Conservation (phyloP, 2,329 filamentous ascomycete species). For the Elsinoe arachidis region DNA sequence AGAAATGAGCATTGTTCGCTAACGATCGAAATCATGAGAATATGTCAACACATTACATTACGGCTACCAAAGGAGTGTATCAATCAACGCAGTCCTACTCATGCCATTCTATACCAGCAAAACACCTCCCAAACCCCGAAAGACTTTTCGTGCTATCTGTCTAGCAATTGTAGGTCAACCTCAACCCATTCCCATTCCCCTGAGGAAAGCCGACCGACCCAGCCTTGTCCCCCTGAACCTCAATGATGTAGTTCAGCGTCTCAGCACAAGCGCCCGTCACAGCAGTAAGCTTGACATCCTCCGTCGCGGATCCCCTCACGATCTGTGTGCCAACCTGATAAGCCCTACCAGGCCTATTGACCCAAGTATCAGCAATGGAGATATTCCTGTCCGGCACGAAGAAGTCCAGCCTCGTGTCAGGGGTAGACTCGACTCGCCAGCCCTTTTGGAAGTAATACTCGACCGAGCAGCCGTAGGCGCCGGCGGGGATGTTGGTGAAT, state of each 20-base stretch:
- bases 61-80: neutral
- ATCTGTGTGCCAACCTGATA: conserved; percentile 4
- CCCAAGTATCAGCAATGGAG: conserved; percentile 4
- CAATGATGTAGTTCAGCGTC: conserved; percentile 5
- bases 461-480: conserved; percentile 12
- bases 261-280: neutral
- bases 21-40: too few relatives aligned
- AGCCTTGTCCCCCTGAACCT: conserved; percentile 8
- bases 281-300: conserved; percentile 4
- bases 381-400: conserved; percentile 1
- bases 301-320: neutral
- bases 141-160: neutral
- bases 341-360: neutral
- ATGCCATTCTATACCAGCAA: neutral
- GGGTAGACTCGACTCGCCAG: neutral
- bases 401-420: conserved; percentile 4
- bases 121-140: neutral
- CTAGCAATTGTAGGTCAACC: conserved; percentile 8
- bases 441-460: conserved; percentile 12
- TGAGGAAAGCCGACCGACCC: neutral
- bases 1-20: neutral
- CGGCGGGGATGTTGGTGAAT: conserved; percentile 5
- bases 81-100: neutral
- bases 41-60: neutral
- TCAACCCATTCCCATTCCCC: conserved; percentile 4